These are phyloP conservation scores for Aspergillus clavatus DNA, from an alignment of 2,329 filamentous ascomycete genomes.

Conservation along the genomic window DNA sequence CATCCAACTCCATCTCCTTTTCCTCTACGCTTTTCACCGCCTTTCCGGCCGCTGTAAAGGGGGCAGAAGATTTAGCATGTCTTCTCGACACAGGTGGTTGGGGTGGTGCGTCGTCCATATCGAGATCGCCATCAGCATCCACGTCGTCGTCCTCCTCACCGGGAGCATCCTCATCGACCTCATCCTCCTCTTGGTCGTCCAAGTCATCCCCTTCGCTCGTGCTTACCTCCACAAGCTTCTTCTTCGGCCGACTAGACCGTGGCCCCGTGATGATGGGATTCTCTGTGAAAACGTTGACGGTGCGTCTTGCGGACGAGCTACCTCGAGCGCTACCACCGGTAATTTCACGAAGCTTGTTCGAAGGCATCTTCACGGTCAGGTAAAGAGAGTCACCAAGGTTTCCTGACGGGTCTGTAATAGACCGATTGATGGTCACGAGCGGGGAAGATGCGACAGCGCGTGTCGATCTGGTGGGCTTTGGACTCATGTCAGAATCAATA, in stretches of 20 bases:
- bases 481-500: conserved; percentile 31
- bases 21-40: conserved; percentile 43
- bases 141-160: conserved; percentile 31
- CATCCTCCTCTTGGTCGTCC: conserved; percentile 42
- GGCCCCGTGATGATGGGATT: conserved; percentile 44
- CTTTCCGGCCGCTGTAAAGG: conserved; percentile 27
- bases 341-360: conserved; percentile 47
- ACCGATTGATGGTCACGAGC: conserved; percentile 37
- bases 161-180: conserved; percentile 38
- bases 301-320: conserved; percentile 24
- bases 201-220: conserved; percentile 48
- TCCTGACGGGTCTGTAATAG: conserved; percentile 30
- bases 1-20: conserved; percentile 43
- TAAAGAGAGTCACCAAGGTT: conserved; percentile 41
- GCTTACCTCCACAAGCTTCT: conserved; percentile 42
- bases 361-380: conserved; percentile 47
- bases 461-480: conserved; percentile 36
- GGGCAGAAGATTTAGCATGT: conserved; percentile 33
- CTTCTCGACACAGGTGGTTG: conserved; percentile 35
- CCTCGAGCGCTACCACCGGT: conserved; percentile 31
- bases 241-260: conserved; percentile 43
- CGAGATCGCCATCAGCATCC: conserved; percentile 35
- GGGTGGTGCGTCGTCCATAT: conserved; percentile 45
- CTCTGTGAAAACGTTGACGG: conserved; percentile 43
- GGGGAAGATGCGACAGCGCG: conserved; percentile 26